Evolutionary conservation across 2,329 filamentous ascomycete genomes (phyloP).

Genomic region (Cladobotryum protrusum): DNA sequence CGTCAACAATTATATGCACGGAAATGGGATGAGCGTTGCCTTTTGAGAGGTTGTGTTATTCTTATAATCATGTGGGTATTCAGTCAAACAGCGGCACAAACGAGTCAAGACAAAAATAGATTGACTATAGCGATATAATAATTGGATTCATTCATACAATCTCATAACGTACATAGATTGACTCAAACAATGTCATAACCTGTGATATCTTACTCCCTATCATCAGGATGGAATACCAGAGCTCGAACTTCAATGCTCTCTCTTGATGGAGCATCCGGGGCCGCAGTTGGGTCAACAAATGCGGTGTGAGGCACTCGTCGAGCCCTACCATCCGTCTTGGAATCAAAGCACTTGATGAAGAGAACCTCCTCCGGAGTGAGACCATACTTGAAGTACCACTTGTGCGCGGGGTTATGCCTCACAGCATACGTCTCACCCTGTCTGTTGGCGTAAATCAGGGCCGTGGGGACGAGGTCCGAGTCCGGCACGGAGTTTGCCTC

Average conservation of each 20-base stretch:
- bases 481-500: slow-evolving; percentile 45
- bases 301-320: slow-evolving; percentile 50
- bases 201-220: slow-evolving; percentile 20
- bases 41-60: not conserved
- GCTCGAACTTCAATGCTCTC: slow-evolving; percentile 55
- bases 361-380: slow-evolving; percentile 49
- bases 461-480: slow-evolving; percentile 41
- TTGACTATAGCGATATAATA: not conserved
- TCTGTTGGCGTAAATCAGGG: slow-evolving; percentile 45
- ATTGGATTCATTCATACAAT: not conserved
- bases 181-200: not conserved
- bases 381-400: slow-evolving; percentile 48
- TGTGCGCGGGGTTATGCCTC: slow-evolving; percentile 34
- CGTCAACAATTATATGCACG: not conserved
- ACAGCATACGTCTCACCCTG: slow-evolving; percentile 45
- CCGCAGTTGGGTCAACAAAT: slow-evolving; percentile 40
- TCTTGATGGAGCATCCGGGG: slow-evolving; percentile 39
- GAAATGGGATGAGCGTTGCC: not conserved
- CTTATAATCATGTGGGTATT: no score
- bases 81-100: no score
- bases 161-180: not conserved
- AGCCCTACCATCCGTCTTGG: slow-evolving; percentile 47
- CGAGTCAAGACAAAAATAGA: no score
- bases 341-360: slow-evolving; percentile 58
- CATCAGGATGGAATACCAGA: slow-evolving; percentile 45